These are phyloP conservation scores for Suhomyces pyralidae DNA, from an alignment of 805 yeast species.

Conservation along the genomic window DNA sequence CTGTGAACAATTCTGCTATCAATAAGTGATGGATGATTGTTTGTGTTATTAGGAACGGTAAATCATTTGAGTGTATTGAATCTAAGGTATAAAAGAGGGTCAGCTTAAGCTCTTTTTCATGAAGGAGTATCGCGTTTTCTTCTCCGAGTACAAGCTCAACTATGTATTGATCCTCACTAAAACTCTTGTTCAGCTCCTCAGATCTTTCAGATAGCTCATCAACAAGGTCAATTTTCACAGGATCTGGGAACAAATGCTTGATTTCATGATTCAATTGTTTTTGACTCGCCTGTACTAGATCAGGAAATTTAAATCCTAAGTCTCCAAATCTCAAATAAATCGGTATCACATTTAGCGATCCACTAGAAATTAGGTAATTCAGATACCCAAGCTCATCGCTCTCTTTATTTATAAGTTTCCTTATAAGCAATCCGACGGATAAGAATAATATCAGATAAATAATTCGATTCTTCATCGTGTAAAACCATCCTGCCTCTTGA, in stretches of 20 bases:
- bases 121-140: slow-evolving; percentile 44
- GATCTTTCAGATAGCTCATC: slow-evolving; percentile 1
- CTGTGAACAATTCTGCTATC: slow-evolving; percentile 18
- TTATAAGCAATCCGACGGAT: not conserved
- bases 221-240: slow-evolving; percentile 11
- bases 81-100: slow-evolving; percentile 39
- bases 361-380: not conserved
- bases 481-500: not conserved
- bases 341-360: slow-evolving; percentile 12
- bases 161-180: slow-evolving; percentile 15
- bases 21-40: slow-evolving; percentile 31
- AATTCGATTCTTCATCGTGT: not conserved
- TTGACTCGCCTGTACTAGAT: slow-evolving; percentile 52
- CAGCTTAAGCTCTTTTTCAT: slow-evolving; percentile 39
- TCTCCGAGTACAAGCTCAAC: slow-evolving; percentile 39
- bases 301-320: slow-evolving; percentile 58
- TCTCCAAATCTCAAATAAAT: slow-evolving; percentile 29
- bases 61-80: slow-evolving; percentile 52
- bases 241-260: slow-evolving; percentile 3
- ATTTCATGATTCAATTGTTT: slow-evolving; percentile 28
- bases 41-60: slow-evolving; percentile 62
- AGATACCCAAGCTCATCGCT: not conserved
- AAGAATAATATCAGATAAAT: not conserved
- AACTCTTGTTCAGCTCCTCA: not conserved
- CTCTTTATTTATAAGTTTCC: not conserved